phyloP scores from a whole-genome alignment of 2,329 filamentous ascomycete species.

The Geosmithia morbida region DNA sequence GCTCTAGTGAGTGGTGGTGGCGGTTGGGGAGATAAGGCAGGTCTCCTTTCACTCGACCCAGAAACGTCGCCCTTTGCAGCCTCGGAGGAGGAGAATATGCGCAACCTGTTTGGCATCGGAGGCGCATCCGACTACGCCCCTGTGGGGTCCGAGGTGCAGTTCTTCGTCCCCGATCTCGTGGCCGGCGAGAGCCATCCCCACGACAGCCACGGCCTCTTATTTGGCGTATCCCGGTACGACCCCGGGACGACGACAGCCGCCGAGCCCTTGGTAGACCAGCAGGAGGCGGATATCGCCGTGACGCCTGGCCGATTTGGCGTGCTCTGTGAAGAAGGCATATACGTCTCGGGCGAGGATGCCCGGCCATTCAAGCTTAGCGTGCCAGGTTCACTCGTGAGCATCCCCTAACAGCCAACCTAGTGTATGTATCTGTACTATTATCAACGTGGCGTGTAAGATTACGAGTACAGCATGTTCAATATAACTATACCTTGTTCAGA shows the following conservation, averaged over 20 bases:
- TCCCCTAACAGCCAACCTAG: conserved; percentile 2
- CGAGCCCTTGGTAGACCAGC: background rate
- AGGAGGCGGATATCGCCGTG: background rate
- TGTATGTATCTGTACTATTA: background rate
- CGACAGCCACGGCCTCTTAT: conserved; percentile 10
- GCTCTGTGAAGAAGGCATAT: conserved; percentile 45
- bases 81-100: conserved; percentile 34
- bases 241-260: background rate
- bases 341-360: conserved; percentile 19
- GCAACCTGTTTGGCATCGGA: conserved; percentile 32
- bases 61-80: conserved; percentile 35
- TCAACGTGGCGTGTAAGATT: background rate
- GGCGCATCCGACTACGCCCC: conserved; percentile 34
- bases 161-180: conserved; percentile 28
- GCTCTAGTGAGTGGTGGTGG: conserved; percentile 59
- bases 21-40: conserved; percentile 71
- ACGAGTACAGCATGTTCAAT: background rate
- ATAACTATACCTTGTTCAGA: background rate
- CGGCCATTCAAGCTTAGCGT: conserved; percentile 19
- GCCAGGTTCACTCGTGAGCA: conserved; percentile 16
- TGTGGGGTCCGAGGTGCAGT: conserved; percentile 52
- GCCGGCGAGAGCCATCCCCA: background rate
- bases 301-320: conserved; percentile 39
- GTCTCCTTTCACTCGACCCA: conserved; percentile 65
- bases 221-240: conserved; percentile 14